Evolutionary conservation across 2,329 filamentous ascomycete genomes (phyloP).

Genomic region (Curvularia sp.): DNA sequence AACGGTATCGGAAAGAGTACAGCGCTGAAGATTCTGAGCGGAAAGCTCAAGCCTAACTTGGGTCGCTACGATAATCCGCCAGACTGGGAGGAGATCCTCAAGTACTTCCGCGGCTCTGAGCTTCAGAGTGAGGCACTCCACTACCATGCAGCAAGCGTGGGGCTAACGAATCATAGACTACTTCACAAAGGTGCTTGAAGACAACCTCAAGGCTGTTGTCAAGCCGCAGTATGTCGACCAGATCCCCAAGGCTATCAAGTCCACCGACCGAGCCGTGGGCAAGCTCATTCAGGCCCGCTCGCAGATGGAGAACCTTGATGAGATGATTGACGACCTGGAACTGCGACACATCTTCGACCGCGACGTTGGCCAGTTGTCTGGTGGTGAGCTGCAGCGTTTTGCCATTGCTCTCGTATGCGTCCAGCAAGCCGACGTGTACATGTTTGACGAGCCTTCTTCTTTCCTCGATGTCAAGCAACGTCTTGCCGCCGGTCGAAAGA

Average conservation of each 20-base stretch:
- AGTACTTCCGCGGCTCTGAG: slow-evolving; percentile 97
- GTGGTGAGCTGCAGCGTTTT: slow-evolving; percentile 97
- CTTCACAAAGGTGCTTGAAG: slow-evolving; percentile 97
- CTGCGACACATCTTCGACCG: slow-evolving; percentile 89
- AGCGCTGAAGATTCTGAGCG: slow-evolving; percentile 97
- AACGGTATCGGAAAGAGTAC: slow-evolving; percentile 99
- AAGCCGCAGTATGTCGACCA: slow-evolving; percentile 99
- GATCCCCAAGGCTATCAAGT: slow-evolving; percentile 90
- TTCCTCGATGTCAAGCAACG: slow-evolving; percentile 99
- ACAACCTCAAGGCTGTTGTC: slow-evolving; percentile 95
- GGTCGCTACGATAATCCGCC: slow-evolving; percentile 95
- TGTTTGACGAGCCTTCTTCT: slow-evolving; percentile 99
- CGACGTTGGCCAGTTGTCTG: slow-evolving; percentile 88
- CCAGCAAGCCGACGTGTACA: slow-evolving; percentile 92
- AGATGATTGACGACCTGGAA: slow-evolving; percentile 85
- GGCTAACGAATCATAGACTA: slow-evolving; percentile 70
- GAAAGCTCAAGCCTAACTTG: slow-evolving; percentile 97
- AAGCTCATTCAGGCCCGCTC: slow-evolving; percentile 77
- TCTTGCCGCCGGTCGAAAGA: slow-evolving; percentile 88
- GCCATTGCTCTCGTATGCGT: slow-evolving; percentile 96
- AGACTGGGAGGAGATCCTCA: slow-evolving; percentile 99
- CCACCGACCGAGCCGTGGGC: slow-evolving; percentile 79
- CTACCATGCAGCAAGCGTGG: neutral
- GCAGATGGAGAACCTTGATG: slow-evolving; percentile 79
- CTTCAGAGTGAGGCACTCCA: slow-evolving; percentile 76